Conservation (phyloP, 139 green algal genomes). For the Micromonas commoda region DNA sequence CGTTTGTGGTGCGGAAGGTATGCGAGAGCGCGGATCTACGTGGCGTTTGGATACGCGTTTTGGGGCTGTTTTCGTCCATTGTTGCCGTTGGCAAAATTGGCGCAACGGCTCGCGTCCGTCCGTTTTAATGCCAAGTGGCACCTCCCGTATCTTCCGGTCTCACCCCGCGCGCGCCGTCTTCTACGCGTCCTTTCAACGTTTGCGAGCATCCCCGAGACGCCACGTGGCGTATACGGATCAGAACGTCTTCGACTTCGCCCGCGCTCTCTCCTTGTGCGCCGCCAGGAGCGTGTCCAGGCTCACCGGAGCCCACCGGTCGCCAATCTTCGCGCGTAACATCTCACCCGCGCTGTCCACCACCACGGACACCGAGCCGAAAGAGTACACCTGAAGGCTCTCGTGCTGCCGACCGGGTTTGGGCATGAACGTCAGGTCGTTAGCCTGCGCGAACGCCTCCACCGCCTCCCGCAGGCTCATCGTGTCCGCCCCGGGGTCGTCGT, state of each 20-base stretch:
- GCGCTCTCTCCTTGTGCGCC: conserved; percentile 24
- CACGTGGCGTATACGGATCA: no score
- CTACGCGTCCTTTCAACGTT: no score
- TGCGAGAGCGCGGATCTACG: no score
- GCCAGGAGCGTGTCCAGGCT: conserved; percentile 66
- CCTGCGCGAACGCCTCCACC: conserved; percentile 68
- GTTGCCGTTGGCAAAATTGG: no score
- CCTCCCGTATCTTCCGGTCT: no score
- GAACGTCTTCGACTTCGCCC: background rate
- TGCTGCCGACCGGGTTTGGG: conserved; percentile 67
- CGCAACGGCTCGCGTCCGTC: no score
- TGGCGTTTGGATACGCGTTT: no score
- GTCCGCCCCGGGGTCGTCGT: background rate
- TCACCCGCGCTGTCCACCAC: conserved; percentile 64
- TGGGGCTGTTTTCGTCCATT: no score
- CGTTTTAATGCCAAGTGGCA: no score
- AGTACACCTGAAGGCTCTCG: conserved; percentile 83
- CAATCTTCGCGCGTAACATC: conserved; percentile 63
- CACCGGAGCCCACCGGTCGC: conserved; percentile 65
- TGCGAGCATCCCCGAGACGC: no score
- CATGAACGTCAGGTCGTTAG: conserved; percentile 79
- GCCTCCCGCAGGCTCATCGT: conserved; percentile 42
- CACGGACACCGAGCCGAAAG: conserved; percentile 78
- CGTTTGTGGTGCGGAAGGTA: no score
- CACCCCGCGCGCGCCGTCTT: no score